These are phyloP conservation scores for Kitagawia praeruptora DNA, from an alignment of 129 eudicot species.

Conservation along the genomic window DNA sequence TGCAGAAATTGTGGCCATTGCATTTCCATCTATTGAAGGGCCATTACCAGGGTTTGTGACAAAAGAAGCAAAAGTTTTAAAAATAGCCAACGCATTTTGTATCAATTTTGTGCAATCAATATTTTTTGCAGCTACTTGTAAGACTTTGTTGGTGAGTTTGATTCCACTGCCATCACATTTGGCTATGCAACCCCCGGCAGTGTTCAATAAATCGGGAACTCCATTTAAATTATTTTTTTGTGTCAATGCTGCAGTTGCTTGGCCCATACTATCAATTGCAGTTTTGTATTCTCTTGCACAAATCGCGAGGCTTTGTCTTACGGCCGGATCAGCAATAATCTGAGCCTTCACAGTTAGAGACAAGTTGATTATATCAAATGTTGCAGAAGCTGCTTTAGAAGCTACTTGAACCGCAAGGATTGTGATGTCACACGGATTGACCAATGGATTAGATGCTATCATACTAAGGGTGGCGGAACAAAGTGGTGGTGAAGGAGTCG, in stretches of 20 bases:
- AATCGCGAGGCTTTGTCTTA: not conserved
- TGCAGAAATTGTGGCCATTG: not conserved
- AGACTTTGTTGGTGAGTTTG: not conserved
- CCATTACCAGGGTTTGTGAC: not conserved
- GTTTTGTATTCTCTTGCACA: not conserved
- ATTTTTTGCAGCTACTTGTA: conserved; percentile 1
- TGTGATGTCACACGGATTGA: not conserved
- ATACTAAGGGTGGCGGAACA: not conserved
- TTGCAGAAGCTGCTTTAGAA: not conserved
- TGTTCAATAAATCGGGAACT: not conserved
- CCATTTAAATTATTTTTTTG: not conserved
- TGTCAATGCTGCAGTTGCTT: not conserved
- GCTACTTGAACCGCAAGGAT: not conserved
- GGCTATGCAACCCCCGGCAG: not conserved
- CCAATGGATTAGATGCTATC: not conserved
- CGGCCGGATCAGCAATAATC: not conserved
- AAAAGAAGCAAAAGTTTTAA: not conserved
- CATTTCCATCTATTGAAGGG: not conserved
- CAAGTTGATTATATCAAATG: not conserved
- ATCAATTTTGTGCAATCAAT: not conserved
- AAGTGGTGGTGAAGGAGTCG: not conserved
- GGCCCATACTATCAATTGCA: not conserved
- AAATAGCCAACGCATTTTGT: not conserved
- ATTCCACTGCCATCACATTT: conserved; percentile 8
- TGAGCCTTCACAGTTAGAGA: not conserved